Conservation (phyloP, 352 stramenopile species). For the Phytophthora sojae region DNA sequence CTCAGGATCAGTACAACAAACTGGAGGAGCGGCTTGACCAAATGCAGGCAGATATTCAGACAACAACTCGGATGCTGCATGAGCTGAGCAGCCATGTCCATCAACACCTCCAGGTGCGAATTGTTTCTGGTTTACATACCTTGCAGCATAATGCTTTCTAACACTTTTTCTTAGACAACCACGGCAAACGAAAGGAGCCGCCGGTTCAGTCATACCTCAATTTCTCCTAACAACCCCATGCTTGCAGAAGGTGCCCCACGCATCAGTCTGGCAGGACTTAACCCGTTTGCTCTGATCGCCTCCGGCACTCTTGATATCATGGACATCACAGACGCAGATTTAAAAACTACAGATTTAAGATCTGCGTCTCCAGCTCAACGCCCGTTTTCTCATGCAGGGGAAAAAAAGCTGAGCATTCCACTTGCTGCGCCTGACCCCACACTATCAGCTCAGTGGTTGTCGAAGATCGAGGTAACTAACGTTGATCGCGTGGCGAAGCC, state of each 20-base stretch:
- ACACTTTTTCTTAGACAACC: neutral
- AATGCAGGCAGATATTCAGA: conserved; percentile 14
- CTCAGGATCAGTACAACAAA: conserved; percentile 1
- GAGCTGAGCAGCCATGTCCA: conserved; percentile 16
- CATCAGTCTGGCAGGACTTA: neutral
- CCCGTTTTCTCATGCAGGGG: neutral
- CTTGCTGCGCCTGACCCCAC: conserved; percentile 15
- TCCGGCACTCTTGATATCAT: neutral
- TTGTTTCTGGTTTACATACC: neutral
- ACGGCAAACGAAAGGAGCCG: neutral
- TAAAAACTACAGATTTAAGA: conserved; percentile 1
- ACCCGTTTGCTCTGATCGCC: neutral
- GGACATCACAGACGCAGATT: neutral
- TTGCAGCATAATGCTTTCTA: neutral
- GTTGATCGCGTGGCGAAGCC: neutral
- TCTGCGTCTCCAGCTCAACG: neutral
- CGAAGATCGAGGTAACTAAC: neutral
- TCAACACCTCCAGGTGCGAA: conserved; percentile 10
- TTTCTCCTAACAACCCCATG: conserved; percentile 1
- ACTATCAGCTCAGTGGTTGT: conserved; percentile 9
- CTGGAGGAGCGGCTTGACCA: conserved; percentile 18
- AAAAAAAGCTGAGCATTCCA: conserved; percentile 18
- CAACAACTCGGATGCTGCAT: conserved; percentile 15
- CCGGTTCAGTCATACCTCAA: conserved; percentile 3
- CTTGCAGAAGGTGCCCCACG: neutral